A percentile compares a stretch with the other conserved stretches of the same genome.
These are phyloP conservation scores for Trichophyton mentagrophytes DNA, from an alignment of 2,329 filamentous ascomycete genomes.

Conservation along the genomic window DNA sequence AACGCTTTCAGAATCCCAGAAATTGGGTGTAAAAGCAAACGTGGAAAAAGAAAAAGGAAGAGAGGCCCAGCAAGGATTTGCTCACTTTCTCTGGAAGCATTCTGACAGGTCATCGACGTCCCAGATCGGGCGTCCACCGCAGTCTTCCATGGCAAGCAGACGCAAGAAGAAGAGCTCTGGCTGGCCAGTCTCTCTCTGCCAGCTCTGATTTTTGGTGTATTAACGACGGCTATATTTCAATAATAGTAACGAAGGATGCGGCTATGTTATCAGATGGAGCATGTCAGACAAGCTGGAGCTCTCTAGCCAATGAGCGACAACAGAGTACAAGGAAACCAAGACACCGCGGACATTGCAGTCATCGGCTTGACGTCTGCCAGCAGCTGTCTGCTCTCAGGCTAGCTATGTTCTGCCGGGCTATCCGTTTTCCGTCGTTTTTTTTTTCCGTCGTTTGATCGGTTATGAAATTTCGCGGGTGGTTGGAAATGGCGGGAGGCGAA, in stretches of 20 bases:
- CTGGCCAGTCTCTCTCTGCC: not conserved
- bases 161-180: not conserved
- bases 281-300: not conserved
- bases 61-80: not conserved
- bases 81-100: slow-evolving; percentile 48
- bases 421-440: no score
- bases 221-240: no score
- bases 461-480: no score
- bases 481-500: no score
- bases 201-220: no score
- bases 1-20: no score
- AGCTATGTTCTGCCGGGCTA: not conserved
- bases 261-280: not conserved
- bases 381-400: not conserved
- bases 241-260: not conserved
- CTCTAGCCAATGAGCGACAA: not conserved
- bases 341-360: not conserved
- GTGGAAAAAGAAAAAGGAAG: not conserved
- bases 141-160: slow-evolving; percentile 37
- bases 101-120: slow-evolving; percentile 47
- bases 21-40: not conserved
- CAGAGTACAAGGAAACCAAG: not conserved
- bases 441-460: no score
- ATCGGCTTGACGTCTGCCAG: not conserved
- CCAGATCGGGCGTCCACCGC: slow-evolving; percentile 48